Base-by-base conservation (phyloP, 805 yeast species). In the Ogataea allantospora region DNA sequence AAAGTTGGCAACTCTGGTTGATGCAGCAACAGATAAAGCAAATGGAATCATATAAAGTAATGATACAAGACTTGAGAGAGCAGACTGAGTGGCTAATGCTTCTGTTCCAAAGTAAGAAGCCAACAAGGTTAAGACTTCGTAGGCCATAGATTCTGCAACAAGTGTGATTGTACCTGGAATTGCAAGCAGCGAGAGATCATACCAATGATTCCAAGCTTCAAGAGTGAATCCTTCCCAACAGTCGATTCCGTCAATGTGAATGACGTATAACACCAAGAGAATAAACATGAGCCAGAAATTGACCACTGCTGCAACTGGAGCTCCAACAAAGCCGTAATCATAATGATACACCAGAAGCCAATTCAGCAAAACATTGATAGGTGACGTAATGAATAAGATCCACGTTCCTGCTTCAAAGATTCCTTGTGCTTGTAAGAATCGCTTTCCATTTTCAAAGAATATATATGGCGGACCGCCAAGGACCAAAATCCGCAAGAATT, bases 371-470 rank as follows among this genome's bases (percentile, higher is more conserved):
- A 81, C 80, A 51, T 83, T 83, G 40, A 83, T 56, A 2, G 93
- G 91, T 2, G 89, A 87, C 48, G 86, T 80, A 14, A 83, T 58
- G 18, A 76, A 62, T 21, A 84, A 63, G 15, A 82, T 83, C 37
- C 77, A 70, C 0, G 89, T 82, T 7, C 88, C 81, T 1, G 91
- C 91, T 57, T 82, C 88, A 63, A 83, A 84, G 9, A 83, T 75
- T 20, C 86, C 87, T 64, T 84, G 91, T 34, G 87, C 78, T 60
- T 84, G 91, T 42, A 84, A 65, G 51, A 70, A 84, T 51, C 85
- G 77, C 54, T 83, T 83, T 28, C 82, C 80, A 57, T 78, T 79
- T 60, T 84, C 93, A 50, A 75, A 77, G 5, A 83, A 51, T 19
- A 83, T 78, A 55, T 75, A 83, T 0, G 86, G 87, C 1, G 93